Evolutionary conservation across 495 filamentous ascomycete species (phyloP), one percentile per base, ranked within the genome.

Genomic region (Aspergillus egyptiacus): DNA sequence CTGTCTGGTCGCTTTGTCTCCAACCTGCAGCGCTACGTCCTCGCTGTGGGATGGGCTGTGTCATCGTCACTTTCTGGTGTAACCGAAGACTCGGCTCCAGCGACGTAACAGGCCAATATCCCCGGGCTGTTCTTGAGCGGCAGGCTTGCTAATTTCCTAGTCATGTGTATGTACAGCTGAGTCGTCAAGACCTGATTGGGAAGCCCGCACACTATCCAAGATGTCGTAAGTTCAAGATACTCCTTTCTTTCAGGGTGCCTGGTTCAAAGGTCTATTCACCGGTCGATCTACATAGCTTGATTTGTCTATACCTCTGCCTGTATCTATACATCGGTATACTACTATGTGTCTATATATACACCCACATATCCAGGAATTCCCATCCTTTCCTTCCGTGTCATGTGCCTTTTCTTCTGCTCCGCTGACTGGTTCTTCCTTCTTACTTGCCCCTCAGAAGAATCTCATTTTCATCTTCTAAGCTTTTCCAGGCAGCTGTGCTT

Each of bases 171-270:
- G 59, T 67, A 66, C 68, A 70, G 66, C 70, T 71, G 68, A 70
- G 58, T 62, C 59, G 58, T 46, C 60, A 57, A 56, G 59, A 60
- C 58, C 61, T 70, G 67, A 63, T 68, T 69, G 67, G 56, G 60
- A 62, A 59, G 55, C 54, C 49, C 56, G 52, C 59, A 53, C 59
- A 57, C 62, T 60, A 47, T 67, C 66, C 67, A 72, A 63, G 55
- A 76, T 76, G 73, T 75, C 73, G 73, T 76, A 72, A 76, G 73
- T 46, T 76, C 57, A 48, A 11, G 9, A 53, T 53, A 58, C 51
- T 62, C 64, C 59, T n/a, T 63, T 45, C 51, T 53, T 51, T 38
- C 49, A 20, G 23, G n/a, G 30, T 42, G 22, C 47, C 36, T 20
- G 27, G 25, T 28, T 25, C 37, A n/a, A 38, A 41, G 33, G 18